Percentiles rank a stretch among this genome's conserved stretches.
These are phyloP conservation scores for Dipteronia dyeriana DNA, from an alignment of 345 rosid species.

Conservation along the genomic window DNA sequence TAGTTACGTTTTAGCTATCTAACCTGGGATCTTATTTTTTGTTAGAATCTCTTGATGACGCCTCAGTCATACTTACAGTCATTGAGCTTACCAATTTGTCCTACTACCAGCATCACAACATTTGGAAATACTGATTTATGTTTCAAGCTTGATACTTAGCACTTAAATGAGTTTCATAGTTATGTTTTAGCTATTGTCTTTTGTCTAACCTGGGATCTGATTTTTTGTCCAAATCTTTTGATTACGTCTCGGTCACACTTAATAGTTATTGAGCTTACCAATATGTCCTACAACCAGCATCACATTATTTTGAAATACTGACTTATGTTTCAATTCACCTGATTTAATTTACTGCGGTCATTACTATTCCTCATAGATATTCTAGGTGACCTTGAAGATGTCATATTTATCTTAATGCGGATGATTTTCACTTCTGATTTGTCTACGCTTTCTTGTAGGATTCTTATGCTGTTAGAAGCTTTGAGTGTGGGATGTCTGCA, in stretches of 20 bases:
- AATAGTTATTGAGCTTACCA: background rate
- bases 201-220: background rate
- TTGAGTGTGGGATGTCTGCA: conserved; percentile 79
- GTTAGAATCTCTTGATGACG: background rate
- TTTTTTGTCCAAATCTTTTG: background rate
- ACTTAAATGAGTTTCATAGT: background rate
- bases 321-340: conserved; percentile 4
- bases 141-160: background rate
- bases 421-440: background rate
- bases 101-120: background rate
- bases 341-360: background rate
- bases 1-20: background rate
- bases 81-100: background rate
- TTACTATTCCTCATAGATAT: background rate
- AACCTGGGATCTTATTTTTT: background rate
- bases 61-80: background rate
- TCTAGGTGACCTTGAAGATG: conserved; percentile 5
- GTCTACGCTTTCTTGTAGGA: conserved; percentile 51
- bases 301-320: background rate
- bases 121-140: conserved; percentile 6
- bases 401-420: background rate
- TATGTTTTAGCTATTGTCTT: background rate
- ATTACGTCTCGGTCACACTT: background rate
- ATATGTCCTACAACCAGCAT: conserved; percentile 2
- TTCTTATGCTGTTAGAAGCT: conserved; percentile 80